These are phyloP conservation scores for Podospora appendiculata DNA, from an alignment of 495 filamentous ascomycete genomes.

Conservation along the genomic window DNA sequence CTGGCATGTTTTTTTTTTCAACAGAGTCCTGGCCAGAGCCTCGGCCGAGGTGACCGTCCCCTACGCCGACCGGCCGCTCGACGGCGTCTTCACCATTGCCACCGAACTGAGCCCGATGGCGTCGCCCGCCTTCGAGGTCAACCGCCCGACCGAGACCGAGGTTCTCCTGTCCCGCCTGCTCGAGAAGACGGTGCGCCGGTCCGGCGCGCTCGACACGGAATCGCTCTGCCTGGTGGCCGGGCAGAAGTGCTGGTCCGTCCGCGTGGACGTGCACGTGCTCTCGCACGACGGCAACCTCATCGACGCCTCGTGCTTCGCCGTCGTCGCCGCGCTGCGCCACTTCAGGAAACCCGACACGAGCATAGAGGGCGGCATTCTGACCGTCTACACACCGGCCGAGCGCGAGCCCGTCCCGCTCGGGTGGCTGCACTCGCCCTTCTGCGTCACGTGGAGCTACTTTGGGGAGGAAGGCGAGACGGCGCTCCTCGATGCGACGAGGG, in stretches of 20 bases:
- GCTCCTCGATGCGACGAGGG: slow-evolving; percentile 67
- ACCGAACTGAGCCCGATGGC: slow-evolving; percentile 90
- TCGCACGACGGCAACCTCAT: slow-evolving; percentile 84
- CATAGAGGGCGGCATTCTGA: slow-evolving; percentile 72
- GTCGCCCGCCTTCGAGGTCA: slow-evolving; percentile 81
- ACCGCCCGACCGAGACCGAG: slow-evolving; percentile 74
- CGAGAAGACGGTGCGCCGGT: slow-evolving; percentile 88
- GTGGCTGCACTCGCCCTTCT: slow-evolving; percentile 83
- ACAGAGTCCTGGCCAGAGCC: slow-evolving; percentile 73
- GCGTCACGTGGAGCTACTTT: slow-evolving; percentile 77
- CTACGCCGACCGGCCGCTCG: slow-evolving; percentile 81
- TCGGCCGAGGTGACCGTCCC: slow-evolving; percentile 83
- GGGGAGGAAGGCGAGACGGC: slow-evolving; percentile 53
- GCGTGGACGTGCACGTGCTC: slow-evolving; percentile 82
- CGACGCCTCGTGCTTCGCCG: slow-evolving; percentile 75
- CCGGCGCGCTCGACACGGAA: slow-evolving; percentile 85
- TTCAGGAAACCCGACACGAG: slow-evolving; percentile 83
- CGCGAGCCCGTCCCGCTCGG: slow-evolving; percentile 81
- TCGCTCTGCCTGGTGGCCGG: slow-evolving; percentile 89
- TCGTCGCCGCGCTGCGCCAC: slow-evolving; percentile 80
- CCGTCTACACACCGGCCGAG: slow-evolving; percentile 74
- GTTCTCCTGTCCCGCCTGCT: slow-evolving; percentile 76
- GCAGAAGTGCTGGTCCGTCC: slow-evolving; percentile 80
- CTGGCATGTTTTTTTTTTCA: background rate
- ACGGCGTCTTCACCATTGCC: slow-evolving; percentile 86